Conservation (phyloP, 371 early-diverging fungal species). For the Apophysomyces sp. region DNA sequence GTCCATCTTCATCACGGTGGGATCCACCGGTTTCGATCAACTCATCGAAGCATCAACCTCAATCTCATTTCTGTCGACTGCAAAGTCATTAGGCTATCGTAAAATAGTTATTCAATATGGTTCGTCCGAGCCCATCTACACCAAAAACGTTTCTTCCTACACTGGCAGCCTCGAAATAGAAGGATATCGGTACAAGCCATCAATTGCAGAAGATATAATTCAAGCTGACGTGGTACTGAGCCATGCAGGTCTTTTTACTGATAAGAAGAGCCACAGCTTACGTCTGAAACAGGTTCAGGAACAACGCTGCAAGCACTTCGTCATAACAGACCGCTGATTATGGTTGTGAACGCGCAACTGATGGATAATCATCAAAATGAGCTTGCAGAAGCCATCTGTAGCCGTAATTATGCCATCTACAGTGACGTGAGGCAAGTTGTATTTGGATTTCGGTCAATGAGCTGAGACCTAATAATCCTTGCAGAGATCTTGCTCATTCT, state of each 20-base stretch:
- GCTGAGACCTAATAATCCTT: not conserved
- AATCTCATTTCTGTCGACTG: slow-evolving; percentile 41
- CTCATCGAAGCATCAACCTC: slow-evolving; percentile 56
- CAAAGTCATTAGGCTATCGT: slow-evolving; percentile 47
- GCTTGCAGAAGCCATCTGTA: slow-evolving; percentile 70
- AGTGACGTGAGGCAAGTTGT: slow-evolving; percentile 16
- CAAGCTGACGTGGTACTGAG: slow-evolving; percentile 66
- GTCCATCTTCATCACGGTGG: slow-evolving; percentile 81
- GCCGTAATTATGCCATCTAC: slow-evolving; percentile 52
- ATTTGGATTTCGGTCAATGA: not conserved
- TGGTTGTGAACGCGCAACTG: slow-evolving; percentile 72
- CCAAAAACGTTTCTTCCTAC: slow-evolving; percentile 13
- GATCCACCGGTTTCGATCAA: slow-evolving; percentile 85
- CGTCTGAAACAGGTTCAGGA: slow-evolving; percentile 60
- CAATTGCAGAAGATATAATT: slow-evolving; percentile 53
- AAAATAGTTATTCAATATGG: slow-evolving; percentile 80
- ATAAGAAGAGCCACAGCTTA: not conserved
- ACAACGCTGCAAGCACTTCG: slow-evolving; percentile 80
- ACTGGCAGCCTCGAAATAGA: slow-evolving; percentile 23
- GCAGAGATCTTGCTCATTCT: not conserved
- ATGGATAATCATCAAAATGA: slow-evolving; percentile 91
- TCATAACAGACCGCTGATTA: slow-evolving; percentile 62
- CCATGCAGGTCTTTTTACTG: slow-evolving; percentile 63
- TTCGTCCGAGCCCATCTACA: slow-evolving; percentile 30
- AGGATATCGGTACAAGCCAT: slow-evolving; percentile 65